phyloP scores from a whole-genome alignment of 2,329 filamentous ascomycete genomes.

The Apiospora arundinis region DNA sequence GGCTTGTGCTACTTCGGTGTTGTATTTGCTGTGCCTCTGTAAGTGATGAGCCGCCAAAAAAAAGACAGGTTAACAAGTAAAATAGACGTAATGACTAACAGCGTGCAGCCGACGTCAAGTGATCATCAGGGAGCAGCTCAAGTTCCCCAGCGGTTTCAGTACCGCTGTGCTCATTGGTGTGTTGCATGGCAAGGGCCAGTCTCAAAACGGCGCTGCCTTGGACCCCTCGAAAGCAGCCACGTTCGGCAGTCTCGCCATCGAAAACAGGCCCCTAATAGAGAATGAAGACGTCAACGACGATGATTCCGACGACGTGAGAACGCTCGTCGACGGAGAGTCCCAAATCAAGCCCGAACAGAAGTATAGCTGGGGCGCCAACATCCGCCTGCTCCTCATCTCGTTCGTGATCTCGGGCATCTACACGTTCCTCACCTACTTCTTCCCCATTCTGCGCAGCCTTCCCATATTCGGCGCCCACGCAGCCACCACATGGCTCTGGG shows the following conservation, averaged over 20 bases:
- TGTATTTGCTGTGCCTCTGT: slow-evolving; percentile 90
- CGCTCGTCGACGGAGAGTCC: slow-evolving; percentile 34
- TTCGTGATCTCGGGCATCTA: slow-evolving; percentile 67
- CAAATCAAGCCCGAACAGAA: slow-evolving; percentile 43
- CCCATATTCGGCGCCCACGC: slow-evolving; percentile 81
- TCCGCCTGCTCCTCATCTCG: slow-evolving; percentile 61
- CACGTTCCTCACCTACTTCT: slow-evolving; percentile 88
- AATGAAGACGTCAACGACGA: slow-evolving; percentile 29
- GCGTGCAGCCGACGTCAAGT: slow-evolving; percentile 74
- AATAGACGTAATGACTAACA: neutral
- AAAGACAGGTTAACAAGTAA: neutral
- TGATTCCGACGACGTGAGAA: slow-evolving; percentile 27
- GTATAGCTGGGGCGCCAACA: slow-evolving; percentile 53
- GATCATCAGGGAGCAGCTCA: slow-evolving; percentile 89
- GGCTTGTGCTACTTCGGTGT: slow-evolving; percentile 97
- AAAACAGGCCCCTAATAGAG: slow-evolving; percentile 39
- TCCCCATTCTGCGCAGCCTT: slow-evolving; percentile 83
- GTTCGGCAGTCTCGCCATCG: slow-evolving; percentile 42
- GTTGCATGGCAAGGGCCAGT: slow-evolving; percentile 70
- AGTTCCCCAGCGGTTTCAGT: slow-evolving; percentile 94
- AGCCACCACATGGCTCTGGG: slow-evolving; percentile 89
- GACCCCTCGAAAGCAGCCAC: slow-evolving; percentile 39
- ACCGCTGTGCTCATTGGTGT: slow-evolving; percentile 93
- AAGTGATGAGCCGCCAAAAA: slow-evolving; percentile 34
- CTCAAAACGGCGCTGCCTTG: slow-evolving; percentile 36